Evolutionary conservation across 345 rosid genomes (phyloP).

Genomic region (Clarkia xantiana): DNA sequence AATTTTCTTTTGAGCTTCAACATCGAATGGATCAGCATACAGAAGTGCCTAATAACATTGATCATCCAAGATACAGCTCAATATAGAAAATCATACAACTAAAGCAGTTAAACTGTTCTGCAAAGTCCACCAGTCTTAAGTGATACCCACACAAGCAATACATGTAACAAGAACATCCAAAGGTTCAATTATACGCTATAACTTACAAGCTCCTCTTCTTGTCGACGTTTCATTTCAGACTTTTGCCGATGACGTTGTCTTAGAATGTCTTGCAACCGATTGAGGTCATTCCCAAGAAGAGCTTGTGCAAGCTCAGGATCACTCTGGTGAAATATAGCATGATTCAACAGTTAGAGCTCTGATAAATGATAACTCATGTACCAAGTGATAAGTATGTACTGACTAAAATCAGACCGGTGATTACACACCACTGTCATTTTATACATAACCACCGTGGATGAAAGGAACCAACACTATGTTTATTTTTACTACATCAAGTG

Average conservation of each 20-base stretch:
- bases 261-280: conserved; percentile 59
- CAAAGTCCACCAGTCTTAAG: not conserved
- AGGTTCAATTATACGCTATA: not conserved
- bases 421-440: too few species aligned
- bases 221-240: conserved; percentile 47
- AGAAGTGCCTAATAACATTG: conserved; percentile 50
- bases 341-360: conserved; percentile 1
- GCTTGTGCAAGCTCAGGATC: conserved; percentile 94
- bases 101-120: too few species aligned
- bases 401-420: too few species aligned
- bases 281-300: conserved; percentile 70
- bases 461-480: too few species aligned
- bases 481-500: too few species aligned
- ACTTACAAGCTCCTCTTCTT: conserved; percentile 76
- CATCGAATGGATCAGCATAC: conserved; percentile 92
- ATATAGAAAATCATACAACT: not conserved
- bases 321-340: conserved; percentile 20
- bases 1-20: conserved; percentile 91
- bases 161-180: not conserved
- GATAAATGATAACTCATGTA: not conserved
- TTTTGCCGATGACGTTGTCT: conserved; percentile 57
- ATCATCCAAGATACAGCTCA: not conserved
- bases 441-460: too few species aligned
- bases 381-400: too few species aligned
- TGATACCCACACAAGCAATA: not conserved